Conservation (phyloP, 768 basidiomycete genomes). For the Gymnopilus junonius region DNA sequence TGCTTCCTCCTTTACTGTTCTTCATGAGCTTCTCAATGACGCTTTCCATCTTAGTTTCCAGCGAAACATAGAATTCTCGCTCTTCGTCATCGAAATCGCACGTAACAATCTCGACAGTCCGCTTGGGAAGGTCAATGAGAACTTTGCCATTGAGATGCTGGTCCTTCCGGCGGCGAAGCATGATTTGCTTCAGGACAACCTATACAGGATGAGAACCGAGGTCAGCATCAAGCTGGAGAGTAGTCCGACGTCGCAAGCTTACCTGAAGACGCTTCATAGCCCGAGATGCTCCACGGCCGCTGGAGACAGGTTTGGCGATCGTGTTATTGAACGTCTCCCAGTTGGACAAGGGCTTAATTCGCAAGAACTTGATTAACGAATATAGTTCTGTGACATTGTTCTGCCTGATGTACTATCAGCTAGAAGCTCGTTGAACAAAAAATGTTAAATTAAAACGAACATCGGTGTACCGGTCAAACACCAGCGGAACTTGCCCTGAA, state of each 20-base stretch:
- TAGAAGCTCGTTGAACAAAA: constrained; percentile 31
- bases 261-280: constrained; percentile 90
- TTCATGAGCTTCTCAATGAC: constrained; percentile 71
- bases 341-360: constrained; percentile 79
- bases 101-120: constrained; percentile 69
- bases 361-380: constrained; percentile 88
- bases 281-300: constrained; percentile 54
- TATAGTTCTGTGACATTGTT: constrained; percentile 91
- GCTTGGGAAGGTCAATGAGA: constrained; percentile 79
- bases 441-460: constrained; percentile 37
- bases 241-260: constrained; percentile 16
- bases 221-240: too few relatives aligned
- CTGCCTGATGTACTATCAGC: constrained; percentile 55
- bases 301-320: constrained; percentile 82
- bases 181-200: constrained; percentile 82
- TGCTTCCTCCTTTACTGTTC: constrained; percentile 53
- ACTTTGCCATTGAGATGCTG: constrained; percentile 77
- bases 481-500: constrained; percentile 85
- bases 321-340: constrained; percentile 80
- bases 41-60: constrained; percentile 69
- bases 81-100: constrained; percentile 83
- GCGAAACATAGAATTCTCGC: constrained; percentile 73
- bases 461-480: constrained; percentile 86
- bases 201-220: constrained; percentile 28
- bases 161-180: constrained; percentile 88